Percentiles rank a stretch among this genome's conserved stretches.
These are phyloP conservation scores for Zelopaecilomyces penicillatus DNA, from an alignment of 2,329 filamentous ascomycete species.

Conservation along the genomic window DNA sequence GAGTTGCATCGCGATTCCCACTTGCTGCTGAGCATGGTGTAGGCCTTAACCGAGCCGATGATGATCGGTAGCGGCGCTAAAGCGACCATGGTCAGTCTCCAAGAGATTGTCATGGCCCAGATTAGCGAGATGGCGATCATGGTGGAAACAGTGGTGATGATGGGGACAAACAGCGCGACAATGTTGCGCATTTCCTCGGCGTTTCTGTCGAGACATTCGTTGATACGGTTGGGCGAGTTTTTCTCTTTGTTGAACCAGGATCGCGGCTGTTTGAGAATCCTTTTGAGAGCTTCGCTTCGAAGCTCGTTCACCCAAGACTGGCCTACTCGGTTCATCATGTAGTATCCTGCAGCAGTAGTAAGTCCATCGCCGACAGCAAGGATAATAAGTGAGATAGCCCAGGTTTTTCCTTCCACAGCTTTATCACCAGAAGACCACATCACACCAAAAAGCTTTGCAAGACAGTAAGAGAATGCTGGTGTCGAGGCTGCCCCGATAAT, in stretches of 20 bases:
- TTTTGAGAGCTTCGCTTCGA: slow-evolving; percentile 57
- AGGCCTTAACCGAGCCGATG: slow-evolving; percentile 55
- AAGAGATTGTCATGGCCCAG: slow-evolving; percentile 68
- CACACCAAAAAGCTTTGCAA: slow-evolving; percentile 62
- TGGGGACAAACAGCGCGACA: slow-evolving; percentile 67
- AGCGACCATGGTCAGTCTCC: slow-evolving; percentile 73
- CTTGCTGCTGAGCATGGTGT: slow-evolving; percentile 53
- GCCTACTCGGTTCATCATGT: slow-evolving; percentile 60
- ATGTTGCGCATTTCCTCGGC: slow-evolving; percentile 84
- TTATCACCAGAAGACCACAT: slow-evolving; percentile 52
- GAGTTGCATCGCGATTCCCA: slow-evolving; percentile 67
- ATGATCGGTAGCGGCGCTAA: slow-evolving; percentile 61
- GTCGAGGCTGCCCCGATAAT: slow-evolving; percentile 58
- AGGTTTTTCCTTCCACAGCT: slow-evolving; percentile 46
- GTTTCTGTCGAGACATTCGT: slow-evolving; percentile 67
- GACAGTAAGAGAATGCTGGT: slow-evolving; percentile 67
- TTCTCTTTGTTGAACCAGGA: slow-evolving; percentile 67
- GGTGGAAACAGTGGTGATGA: slow-evolving; percentile 54
- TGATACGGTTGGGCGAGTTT: slow-evolving; percentile 57
- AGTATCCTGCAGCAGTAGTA: slow-evolving; percentile 58
- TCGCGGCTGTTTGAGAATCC: slow-evolving; percentile 66
- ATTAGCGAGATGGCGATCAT: slow-evolving; percentile 62
- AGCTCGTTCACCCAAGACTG: slow-evolving; percentile 71
- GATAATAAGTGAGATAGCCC: slow-evolving; percentile 61
- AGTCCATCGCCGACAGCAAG: slow-evolving; percentile 60